These are phyloP conservation scores for Russula griseocarnosa DNA, from an alignment of 768 basidiomycete genomes.

Conservation along the genomic window DNA sequence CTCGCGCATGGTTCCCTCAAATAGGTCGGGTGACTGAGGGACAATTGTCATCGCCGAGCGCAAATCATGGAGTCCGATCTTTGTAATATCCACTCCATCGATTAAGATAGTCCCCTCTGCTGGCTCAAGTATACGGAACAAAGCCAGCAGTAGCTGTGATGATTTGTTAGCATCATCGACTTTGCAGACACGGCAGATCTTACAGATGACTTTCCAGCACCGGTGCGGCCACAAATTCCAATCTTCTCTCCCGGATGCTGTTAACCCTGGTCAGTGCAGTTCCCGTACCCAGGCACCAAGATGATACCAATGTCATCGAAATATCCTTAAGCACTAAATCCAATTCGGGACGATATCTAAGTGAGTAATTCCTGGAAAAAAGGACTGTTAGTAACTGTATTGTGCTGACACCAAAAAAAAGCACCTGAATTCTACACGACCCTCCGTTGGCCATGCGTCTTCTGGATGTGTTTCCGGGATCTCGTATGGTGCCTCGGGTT, in stretches of 20 bases:
- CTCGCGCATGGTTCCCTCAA: conserved; percentile 71
- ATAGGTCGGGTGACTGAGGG: conserved; percentile 37
- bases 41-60: conserved; percentile 72
- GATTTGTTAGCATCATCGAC: conserved; percentile 4
- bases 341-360: conserved; percentile 74
- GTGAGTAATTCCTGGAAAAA: conserved; percentile 56
- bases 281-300: neutral
- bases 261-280: neutral
- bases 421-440: conserved; percentile 69
- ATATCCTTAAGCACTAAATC: conserved; percentile 78
- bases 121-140: conserved; percentile 78
- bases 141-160: conserved; percentile 55
- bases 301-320: conserved; percentile 59
- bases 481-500: conserved; percentile 71
- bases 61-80: conserved; percentile 70
- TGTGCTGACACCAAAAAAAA: conserved; percentile 29
- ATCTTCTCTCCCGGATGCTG: conserved; percentile 78
- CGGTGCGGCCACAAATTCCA: conserved; percentile 85
- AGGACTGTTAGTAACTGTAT: neutral
- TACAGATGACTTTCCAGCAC: conserved; percentile 74
- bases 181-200: conserved; percentile 22
- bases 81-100: conserved; percentile 72
- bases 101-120: conserved; percentile 61
- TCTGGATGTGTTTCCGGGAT: conserved; percentile 54
- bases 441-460: conserved; percentile 66